phyloP scores from a whole-genome alignment of 768 basidiomycete genomes.

The Tubosaeta brunneosetosa region DNA sequence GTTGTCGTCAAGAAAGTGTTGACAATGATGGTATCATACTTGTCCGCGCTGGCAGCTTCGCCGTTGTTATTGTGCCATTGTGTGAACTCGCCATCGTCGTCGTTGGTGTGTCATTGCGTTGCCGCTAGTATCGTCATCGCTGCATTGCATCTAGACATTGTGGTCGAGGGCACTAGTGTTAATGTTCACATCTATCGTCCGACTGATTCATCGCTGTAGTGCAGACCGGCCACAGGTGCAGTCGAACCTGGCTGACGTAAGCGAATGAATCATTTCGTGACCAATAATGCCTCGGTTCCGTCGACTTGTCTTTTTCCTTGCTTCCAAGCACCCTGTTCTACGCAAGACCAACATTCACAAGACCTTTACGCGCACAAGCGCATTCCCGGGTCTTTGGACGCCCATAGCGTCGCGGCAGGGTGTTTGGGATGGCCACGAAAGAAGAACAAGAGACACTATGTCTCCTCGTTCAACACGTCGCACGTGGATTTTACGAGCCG shows the following conservation, averaged over 20 bases:
- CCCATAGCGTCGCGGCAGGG: constrained; percentile 8
- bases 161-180: too few relatives aligned
- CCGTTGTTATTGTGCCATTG: too few relatives aligned
- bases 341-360: constrained; percentile 2
- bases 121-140: too few relatives aligned
- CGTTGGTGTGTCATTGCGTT: too few relatives aligned
- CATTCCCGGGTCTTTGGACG: constrained; percentile 3
- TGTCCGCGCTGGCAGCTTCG: too few relatives aligned
- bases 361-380: constrained; percentile 7
- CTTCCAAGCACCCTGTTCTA: constrained; percentile 3
- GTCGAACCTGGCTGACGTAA: not conserved
- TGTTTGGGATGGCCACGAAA: constrained; percentile 52
- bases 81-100: too few relatives aligned
- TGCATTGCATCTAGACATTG: too few relatives aligned
- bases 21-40: too few relatives aligned
- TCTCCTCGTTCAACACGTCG: constrained; percentile 88
- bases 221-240: too few relatives aligned
- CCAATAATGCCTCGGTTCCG: not conserved
- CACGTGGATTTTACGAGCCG: constrained; percentile 91
- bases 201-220: too few relatives aligned
- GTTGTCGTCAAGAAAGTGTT: too few relatives aligned
- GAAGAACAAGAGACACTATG: constrained; percentile 80
- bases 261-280: not conserved
- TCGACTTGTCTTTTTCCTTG: not conserved
- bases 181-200: too few relatives aligned